Base-by-base conservation (phyloP, 352 stramenopile genomes). In the Lagenidium giganteum region DNA sequence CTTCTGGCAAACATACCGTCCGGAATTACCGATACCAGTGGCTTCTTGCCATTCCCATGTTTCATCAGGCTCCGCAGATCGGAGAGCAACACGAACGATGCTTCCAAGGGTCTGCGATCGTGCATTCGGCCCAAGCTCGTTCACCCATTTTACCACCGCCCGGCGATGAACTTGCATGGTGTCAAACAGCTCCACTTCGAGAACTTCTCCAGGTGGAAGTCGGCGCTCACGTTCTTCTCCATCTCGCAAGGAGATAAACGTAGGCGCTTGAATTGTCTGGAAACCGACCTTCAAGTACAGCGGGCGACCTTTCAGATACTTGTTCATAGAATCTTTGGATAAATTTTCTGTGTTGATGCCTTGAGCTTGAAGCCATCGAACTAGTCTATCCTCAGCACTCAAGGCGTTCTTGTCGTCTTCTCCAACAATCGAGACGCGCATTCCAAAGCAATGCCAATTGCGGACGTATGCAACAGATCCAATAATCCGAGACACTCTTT, bases 361-460 rank as follows among this genome's bases (percentile, higher is more conserved):
- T 62, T 96, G 83, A 1, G 85, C 83, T 60, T 96, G 85, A 27
- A 96, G 63, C 78, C 86, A 96, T 5, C 85, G 83, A 36, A 94
- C 60, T 24, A 96, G 36, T 0, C 85, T 64, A 17, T 94, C 74
- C 60, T 94, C 76, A 6, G 73, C 80, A 8, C 67, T 72, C 16
- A 94, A 31, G 1, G 53, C 62, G n/a, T 55, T 51, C 28, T 67
- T 74, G 30, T 82, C 47, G 27, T 70, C 67, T 21, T 40, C 39
- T 38, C 50, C 57, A 32, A 80, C 74, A 1, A 61, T 51, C 5
- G 79, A 87, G 4, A 94, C 54, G 23, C 85, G 85, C 76, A 94
- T 89, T 0, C 85, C 85, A 47, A 96, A 96, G 49, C 85, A 92
- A 54, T 96, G 85, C 85, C 85, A 96, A 50, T 95, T 96, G 18